phyloP scores from a whole-genome alignment of 257 asterid species.

The Petunia axillaris region DNA sequence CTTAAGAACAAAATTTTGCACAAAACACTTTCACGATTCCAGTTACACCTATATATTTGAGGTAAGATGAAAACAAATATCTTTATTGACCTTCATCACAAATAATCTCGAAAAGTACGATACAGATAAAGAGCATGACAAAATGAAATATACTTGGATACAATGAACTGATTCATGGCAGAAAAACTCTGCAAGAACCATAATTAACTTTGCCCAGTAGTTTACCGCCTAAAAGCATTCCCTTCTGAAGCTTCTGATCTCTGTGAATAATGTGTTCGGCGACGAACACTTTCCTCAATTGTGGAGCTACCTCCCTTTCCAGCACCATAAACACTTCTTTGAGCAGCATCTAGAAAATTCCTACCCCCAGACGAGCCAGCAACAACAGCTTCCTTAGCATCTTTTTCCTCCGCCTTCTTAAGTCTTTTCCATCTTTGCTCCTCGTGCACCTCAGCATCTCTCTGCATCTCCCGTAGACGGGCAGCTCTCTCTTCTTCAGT shows the following conservation, averaged over 20 bases:
- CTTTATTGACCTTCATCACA: constrained; percentile 5
- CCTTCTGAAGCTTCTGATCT: constrained; percentile 60
- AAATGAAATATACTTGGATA: constrained; percentile 5
- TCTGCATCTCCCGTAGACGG: constrained; percentile 85
- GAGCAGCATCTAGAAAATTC: constrained; percentile 78
- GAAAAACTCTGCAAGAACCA: background rate
- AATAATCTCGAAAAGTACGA: background rate
- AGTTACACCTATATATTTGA: background rate
- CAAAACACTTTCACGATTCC: background rate
- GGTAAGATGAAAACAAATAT: background rate
- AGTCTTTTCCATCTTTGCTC: constrained; percentile 89
- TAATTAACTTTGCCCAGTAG: background rate
- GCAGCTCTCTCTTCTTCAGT: constrained; percentile 96
- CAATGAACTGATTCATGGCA: background rate
- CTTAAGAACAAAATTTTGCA: background rate
- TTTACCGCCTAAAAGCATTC: constrained; percentile 78
- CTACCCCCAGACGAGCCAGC: constrained; percentile 57
- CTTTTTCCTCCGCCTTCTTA: constrained; percentile 82
- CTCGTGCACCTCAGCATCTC: constrained; percentile 90
- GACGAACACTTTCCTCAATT: constrained; percentile 95
- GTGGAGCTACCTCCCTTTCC: constrained; percentile 93
- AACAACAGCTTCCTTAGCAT: constrained; percentile 63
- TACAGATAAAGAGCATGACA: constrained; percentile 7
- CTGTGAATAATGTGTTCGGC: constrained; percentile 80
- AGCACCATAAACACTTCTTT: constrained; percentile 85